phyloP scores from a whole-genome alignment of 2,329 filamentous ascomycete species.

The Helminthosporium solani region DNA sequence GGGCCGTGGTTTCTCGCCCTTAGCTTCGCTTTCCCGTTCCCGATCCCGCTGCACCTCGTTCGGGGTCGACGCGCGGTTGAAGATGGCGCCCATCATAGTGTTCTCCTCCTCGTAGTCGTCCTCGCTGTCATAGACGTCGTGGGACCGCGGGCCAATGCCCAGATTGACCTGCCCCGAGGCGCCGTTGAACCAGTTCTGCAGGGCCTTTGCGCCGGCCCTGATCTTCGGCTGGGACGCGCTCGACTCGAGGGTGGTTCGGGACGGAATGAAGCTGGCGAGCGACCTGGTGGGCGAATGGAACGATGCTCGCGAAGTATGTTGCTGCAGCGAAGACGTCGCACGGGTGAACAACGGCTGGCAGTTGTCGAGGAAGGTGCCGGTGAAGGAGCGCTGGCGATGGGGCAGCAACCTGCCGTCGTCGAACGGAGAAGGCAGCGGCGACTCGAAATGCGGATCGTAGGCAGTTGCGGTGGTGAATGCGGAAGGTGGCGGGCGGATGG shows the following conservation, averaged over 20 bases:
- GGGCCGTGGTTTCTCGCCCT: slow-evolving; percentile 18
- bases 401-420: slow-evolving; percentile 21
- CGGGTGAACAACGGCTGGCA: slow-evolving; percentile 36
- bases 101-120: slow-evolving; percentile 23
- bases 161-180: slow-evolving; percentile 53
- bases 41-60: too few species aligned
- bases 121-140: slow-evolving; percentile 26
- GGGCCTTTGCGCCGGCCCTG: slow-evolving; percentile 22
- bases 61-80: slow-evolving; percentile 31
- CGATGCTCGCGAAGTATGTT: slow-evolving; percentile 42
- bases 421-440: slow-evolving; percentile 30
- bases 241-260: slow-evolving; percentile 31
- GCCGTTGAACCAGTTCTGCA: slow-evolving; percentile 57
- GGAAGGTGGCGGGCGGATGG: slow-evolving; percentile 38
- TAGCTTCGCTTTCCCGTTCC: too few species aligned
- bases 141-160: slow-evolving; percentile 30
- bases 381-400: slow-evolving; percentile 38
- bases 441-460: slow-evolving; percentile 35
- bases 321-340: slow-evolving; percentile 39
- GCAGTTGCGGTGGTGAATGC: slow-evolving; percentile 35
- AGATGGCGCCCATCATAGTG: slow-evolving; percentile 37
- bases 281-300: slow-evolving; percentile 41
- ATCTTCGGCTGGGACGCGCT: slow-evolving; percentile 36
- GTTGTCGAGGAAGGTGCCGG: slow-evolving; percentile 41
- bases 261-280: slow-evolving; percentile 43